Base-by-base conservation (phyloP, 2,329 filamentous ascomycete genomes). In the Verticillium isaacii region DNA sequence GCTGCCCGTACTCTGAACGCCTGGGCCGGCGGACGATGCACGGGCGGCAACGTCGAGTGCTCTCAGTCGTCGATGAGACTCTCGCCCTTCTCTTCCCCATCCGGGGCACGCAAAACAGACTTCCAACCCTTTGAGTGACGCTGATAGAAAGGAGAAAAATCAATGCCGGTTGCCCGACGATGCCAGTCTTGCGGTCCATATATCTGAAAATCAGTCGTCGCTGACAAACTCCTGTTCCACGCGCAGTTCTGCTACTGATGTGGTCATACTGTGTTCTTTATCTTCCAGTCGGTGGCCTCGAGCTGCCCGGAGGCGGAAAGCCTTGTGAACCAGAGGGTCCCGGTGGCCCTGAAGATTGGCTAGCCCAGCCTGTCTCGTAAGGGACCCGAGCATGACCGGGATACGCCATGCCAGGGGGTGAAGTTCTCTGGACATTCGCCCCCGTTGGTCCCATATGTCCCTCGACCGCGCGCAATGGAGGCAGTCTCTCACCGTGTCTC, bases 401-500 rank as follows among this genome's bases (percentile, higher is more conserved):
- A 50, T 64, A 63, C 36, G 63, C 36, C 54, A 62, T 63, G 17
- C 54, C 60, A 23, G 63, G 52, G 17, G 60, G 57, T 45, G 60
- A 39, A 1, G 39, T 23, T 3, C 45, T 23, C 5, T 50, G 59
- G n/a, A 58, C 37, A 2, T 62, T 64, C 39, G 59, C 17, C 14
- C 50, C 39, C 19, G 58, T 36, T 25, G 52, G 60, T 37, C 60
- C 52, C 15, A 58, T 69, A 1, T 67, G 66, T 4, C 73, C 72
- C 52, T 84, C 81, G 65, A 84, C 77, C 5, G 69, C 66, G 58
- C 81, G 74, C 41, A 85, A 67, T 2, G 82, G 80, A 5, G 82
- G 82, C 3, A 85, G 71, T 61, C 80, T 75, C 11, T 82, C 78
- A 14, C 73, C 73, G 1, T 72, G 70, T 1, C 76, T 72, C 9